Base-by-base conservation (phyloP, 805 yeast species). In the Pichia cabralensis region DNA sequence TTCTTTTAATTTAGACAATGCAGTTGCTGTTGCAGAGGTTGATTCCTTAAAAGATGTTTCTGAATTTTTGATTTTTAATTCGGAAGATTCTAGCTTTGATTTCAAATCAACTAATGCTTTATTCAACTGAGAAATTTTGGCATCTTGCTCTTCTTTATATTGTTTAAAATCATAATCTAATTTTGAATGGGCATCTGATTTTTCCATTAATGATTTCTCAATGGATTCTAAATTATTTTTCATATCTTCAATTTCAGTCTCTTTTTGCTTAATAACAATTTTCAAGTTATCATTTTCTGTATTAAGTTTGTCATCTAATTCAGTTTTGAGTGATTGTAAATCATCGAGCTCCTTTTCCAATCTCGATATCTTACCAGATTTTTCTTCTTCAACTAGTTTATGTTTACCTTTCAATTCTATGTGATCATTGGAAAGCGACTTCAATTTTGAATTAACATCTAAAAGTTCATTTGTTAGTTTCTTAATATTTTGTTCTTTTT, bases 361-460 rank as follows among this genome's bases (percentile, higher is more conserved):
- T 24, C 15, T 24, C 26, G 11, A 24, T 7, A n/a, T 8, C 12
- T 22, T 22, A 11, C 13, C 13, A 11, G 5, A 11, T 20, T 20
- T 20, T 6, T 7, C 22, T n/a, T n/a, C 9, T 7, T 20, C 22
- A 7, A 20, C 6, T 20, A 9, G 9, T 20, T 6, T 9, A 20
- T 20, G 22, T 20, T 20, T 9, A 20, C 9, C 22, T 9, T 20
- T 20, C 22, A 20, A 20, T 9, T 7, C 6, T 7, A 9, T 20
- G 22, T 20, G 22, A 7, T 6, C 22, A 20, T 20, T 68, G 6
- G 80, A 71, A 2, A 92, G 85, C 25, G 67, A 75, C 51, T 83
- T 89, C 38, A 85, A 62, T 9, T 79, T 64, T 31, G 75, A 62
- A 21, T 83, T 67, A 1, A 94, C 86, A 44, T 42, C 14, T 10